These are phyloP conservation scores for Theobroma grandiflorum DNA, from an alignment of 441 rosid species.

Conservation along the genomic window DNA sequence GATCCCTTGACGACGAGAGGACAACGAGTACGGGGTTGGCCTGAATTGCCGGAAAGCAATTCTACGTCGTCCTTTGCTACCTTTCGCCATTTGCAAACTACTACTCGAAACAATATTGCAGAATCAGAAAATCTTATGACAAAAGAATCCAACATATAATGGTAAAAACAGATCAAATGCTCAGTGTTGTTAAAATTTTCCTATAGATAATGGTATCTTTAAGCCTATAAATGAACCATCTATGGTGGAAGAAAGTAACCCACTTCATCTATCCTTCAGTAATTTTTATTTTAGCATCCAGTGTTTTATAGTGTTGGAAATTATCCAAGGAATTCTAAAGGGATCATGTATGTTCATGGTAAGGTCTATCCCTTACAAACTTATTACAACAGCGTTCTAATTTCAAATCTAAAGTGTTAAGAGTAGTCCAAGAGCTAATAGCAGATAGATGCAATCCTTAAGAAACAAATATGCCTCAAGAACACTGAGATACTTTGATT, in stretches of 20 bases:
- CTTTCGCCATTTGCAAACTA: conserved; percentile 70
- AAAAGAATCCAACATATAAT: neutral
- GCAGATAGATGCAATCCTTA: neutral
- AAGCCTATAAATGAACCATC: neutral
- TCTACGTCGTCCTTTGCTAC: conserved; percentile 65
- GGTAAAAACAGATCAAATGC: neutral
- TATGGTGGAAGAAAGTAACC: neutral
- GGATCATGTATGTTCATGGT: neutral
- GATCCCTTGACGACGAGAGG: conserved; percentile 44
- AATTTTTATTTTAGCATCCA: too few species aligned
- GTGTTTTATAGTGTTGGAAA: too few species aligned
- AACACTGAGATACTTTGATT: neutral
- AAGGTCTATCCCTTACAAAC: neutral
- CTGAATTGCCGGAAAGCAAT: conserved; percentile 57
- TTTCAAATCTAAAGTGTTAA: neutral
- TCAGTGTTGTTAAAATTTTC: neutral
- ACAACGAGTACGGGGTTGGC: conserved; percentile 61
- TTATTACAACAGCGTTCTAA: neutral
- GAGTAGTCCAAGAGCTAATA: neutral
- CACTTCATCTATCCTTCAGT: neutral
- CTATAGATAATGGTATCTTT: conserved; percentile 14
- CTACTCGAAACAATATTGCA: conserved; percentile 28
- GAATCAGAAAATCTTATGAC: neutral
- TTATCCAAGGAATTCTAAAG: too few species aligned
- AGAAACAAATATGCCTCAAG: neutral